Percentiles rank a stretch among this genome's conserved stretches.
Conservation (phyloP, 1,284 basidiomycete species). For the Ceratobasidium sp. region DNA sequence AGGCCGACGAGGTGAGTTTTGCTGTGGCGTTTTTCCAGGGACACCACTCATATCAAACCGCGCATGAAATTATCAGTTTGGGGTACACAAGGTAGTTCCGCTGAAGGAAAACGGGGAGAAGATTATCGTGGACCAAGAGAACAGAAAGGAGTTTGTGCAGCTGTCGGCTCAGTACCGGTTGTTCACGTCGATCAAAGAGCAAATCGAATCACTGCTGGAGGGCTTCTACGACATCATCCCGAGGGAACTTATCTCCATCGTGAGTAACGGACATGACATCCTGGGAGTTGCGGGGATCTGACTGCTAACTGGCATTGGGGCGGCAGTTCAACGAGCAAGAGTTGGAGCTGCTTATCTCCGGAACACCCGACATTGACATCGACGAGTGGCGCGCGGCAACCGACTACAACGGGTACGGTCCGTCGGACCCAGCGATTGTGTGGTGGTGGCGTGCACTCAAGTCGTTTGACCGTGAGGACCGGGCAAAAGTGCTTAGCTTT, state of each 20-base stretch:
- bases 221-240: slow-evolving; percentile 98
- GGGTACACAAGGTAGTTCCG: slow-evolving; percentile 85
- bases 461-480: slow-evolving; percentile 96
- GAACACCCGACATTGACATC: slow-evolving; percentile 97
- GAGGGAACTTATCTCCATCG: slow-evolving; percentile 82
- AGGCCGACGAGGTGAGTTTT: slow-evolving; percentile 83
- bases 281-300: background rate
- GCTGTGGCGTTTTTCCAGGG: slow-evolving; percentile 32
- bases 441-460: slow-evolving; percentile 99
- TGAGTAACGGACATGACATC: slow-evolving; percentile 57
- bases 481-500: slow-evolving; percentile 96
- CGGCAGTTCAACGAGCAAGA: slow-evolving; percentile 97
- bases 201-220: slow-evolving; percentile 88
- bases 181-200: slow-evolving; percentile 95
- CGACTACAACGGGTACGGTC: slow-evolving; percentile 86
- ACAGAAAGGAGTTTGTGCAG: slow-evolving; percentile 96
- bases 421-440: slow-evolving; percentile 92
- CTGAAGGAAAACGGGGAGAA: slow-evolving; percentile 86
- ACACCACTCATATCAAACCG: slow-evolving; percentile 20
- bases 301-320: background rate
- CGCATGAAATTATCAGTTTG: slow-evolving; percentile 68
- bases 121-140: slow-evolving; percentile 91
- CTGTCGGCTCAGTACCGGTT: slow-evolving; percentile 90
- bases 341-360: slow-evolving; percentile 96
- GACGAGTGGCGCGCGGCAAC: slow-evolving; percentile 98